Base-by-base conservation (phyloP, 2,329 filamentous ascomycete species). In the Neurospora crassa region DNA sequence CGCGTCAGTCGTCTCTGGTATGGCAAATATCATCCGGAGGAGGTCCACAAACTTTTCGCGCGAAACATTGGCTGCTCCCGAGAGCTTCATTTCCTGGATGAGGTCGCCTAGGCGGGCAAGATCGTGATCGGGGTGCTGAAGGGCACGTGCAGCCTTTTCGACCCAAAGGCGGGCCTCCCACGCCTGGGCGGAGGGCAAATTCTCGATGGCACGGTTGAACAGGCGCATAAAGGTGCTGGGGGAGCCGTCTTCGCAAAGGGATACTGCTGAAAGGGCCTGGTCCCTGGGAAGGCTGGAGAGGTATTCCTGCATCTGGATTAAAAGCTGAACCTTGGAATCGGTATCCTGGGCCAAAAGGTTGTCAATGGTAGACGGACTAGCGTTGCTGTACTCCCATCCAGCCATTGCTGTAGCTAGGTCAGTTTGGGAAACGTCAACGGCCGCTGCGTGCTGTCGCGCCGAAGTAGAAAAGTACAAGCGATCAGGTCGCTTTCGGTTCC, bases 71-170 rank as follows among this genome's bases (percentile, higher is more conserved):
- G 80, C 24, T 63, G 53, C 77, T 7, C 82, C 83, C 3, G 78
- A 76, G 3, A 81, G 71, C 68, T 81, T 81, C 70, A 86, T 77
- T 67, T 85, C 80, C 16, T 78, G 73, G 6, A 85, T 75, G 1
- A 80, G 78, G 43, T 75, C 74, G 41, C 72, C 71, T 24, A 78
- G 67, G 11, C 76, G 71, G 8, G 68, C 70, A 43, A 76, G 42
- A 42, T 73, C 63, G 68, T 74, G 74, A 3, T 29, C 47, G 6
- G 59, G 34, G 7, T 72, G 69, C 14, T 72, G 71, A 10, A 75
- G 69, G 8, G 75, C 70, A 20, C 76, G 76, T 10, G 74, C 77
- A 24, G 73, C 77, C 16, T 75, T 69, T 67, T 79, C 74, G 12
- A 81, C 63, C 69, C 75, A 78, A 34, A 80, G 74, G 20, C 80